Evolutionary conservation across 1,284 basidiomycete species (phyloP), one percentile per base, ranked within the genome.

Genomic region (Pholiota adiposa): DNA sequence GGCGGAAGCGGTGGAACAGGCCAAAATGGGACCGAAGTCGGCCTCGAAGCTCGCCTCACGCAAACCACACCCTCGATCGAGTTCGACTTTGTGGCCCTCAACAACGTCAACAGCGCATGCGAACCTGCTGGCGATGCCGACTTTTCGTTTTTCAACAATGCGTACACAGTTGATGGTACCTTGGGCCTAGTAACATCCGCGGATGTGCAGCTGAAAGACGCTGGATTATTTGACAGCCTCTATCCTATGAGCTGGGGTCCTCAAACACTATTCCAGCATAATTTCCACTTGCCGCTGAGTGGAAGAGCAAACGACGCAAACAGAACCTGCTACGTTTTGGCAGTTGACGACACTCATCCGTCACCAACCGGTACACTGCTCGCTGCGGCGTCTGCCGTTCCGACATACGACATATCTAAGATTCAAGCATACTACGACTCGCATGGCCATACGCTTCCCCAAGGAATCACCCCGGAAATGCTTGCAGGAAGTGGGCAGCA

Each of bases 331-430:
- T 58, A 38, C 25, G 51, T 58, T 7, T 27, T 58, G 6, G 57
- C 51, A 2, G 51, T 38, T 27, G 57, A 53, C 18, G n/a, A n/a
- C n/a, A n/a, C n/a, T n/a, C 57, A 49, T 18, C 40, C 51, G 23
- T 51, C 57, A 1, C 43, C 57, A 29, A 58, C 51, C 1, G 57
- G 57, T 7, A 58, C 57, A 8, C 31, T 58, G 4, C 25, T 58
- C n/a, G 57, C 27, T 2, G 57, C 57, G 21, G 57, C 57, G 3
- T 53, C 25, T 2, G 57, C 57, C 1, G 44, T 58, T 9, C 57
- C 57, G 2, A 46, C 57, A 11, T 58, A 53, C 25, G 41, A 58
- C 21, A 51, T 58, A 2, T 46, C 57, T 14, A 58, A 58, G 40
- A 58, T 58, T 14, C 50, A 53, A 18, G 43, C 57, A 16, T 58